Evolutionary conservation across 768 basidiomycete genomes (phyloP), one percentile per base, ranked within the genome.

Genomic region (Leucosporidium scottii): DNA sequence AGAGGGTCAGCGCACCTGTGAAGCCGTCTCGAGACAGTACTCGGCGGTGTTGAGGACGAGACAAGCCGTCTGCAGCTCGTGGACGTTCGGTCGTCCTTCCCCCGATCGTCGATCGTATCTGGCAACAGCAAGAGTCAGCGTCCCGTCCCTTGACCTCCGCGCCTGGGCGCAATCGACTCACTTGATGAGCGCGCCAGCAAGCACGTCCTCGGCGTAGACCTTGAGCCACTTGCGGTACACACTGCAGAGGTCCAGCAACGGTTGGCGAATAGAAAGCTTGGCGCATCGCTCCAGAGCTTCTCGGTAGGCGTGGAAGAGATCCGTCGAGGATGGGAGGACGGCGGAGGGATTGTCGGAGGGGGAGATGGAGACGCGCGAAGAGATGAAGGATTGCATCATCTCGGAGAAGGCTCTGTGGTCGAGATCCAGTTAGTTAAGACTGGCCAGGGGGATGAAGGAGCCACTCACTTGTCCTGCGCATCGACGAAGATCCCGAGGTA

Each of bases 11-110:
- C 81, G 15, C 73, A 88, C 93, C 84, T 96, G 91, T 25, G 85
- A 75, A 1, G 93, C 90, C 3, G 94, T 99, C 1, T 85, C 85
- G 70, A 93, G 89, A 75, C 96, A 99, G 76, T 98, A 99, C 76
- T 98, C 93, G 1, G 93, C 94, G 0, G 96, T 99, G 75, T 99
- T 98, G 75, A 99, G 86, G 30, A 94, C 79, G n/a, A 91, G 80
- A 76, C 91, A 93, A 0, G 90, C 86, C 69, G 89, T 90, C 74
- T 85, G 86, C 39, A 98, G 78, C 67, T 93, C 87, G 5, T 82
- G 81, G 12, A 83, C 69, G 76, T 96, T 93, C 39, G 86, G 83
- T n/a, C 88, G 84, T 8, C 85, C 84, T 59, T 99, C 94, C 25
- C 81, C 81, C 2, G 93, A 97, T 73, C 84, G 84, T 2, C 93